Evolutionary conservation across 2,329 filamentous ascomycete species (phyloP).

Genomic region (Penicillium sp.): DNA sequence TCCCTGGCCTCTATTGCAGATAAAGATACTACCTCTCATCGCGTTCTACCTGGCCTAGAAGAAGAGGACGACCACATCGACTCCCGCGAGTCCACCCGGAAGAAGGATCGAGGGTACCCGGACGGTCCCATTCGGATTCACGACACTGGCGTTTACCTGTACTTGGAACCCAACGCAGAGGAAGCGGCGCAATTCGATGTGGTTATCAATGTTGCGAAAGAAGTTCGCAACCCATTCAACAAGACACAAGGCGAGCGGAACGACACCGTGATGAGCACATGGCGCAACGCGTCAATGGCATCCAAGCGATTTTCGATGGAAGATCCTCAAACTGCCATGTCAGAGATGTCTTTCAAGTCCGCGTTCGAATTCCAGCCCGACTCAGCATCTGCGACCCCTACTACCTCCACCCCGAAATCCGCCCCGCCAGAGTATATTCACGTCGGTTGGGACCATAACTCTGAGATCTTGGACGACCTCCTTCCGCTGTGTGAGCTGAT

Average conservation of each 20-base stretch:
- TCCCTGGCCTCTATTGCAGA: conserved; percentile 28
- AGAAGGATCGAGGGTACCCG: conserved; percentile 63
- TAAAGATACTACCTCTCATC: conserved; percentile 25
- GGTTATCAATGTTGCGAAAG: conserved; percentile 65
- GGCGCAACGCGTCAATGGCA: conserved; percentile 49
- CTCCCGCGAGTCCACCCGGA: conserved; percentile 59
- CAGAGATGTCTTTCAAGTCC: conserved; percentile 52
- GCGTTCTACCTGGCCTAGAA: conserved; percentile 47
- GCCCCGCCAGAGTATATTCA: conserved; percentile 63
- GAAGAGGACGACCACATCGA: conserved; percentile 51
- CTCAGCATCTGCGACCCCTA: conserved; percentile 28
- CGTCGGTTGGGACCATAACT: conserved; percentile 67
- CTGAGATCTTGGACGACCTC: conserved; percentile 65
- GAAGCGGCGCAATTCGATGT: conserved; percentile 63
- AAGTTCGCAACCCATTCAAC: conserved; percentile 62
- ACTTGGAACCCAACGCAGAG: conserved; percentile 61
- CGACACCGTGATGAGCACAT: conserved; percentile 44
- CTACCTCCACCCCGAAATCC: conserved; percentile 28
- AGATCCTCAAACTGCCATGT: conserved; percentile 47
- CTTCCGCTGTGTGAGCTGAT: conserved; percentile 61
- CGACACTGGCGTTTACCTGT: conserved; percentile 61
- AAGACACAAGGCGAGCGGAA: conserved; percentile 28
- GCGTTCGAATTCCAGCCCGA: conserved; percentile 43
- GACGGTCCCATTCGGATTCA: conserved; percentile 66
- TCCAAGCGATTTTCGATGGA: conserved; percentile 36